A percentile compares a stretch with the other conserved stretches of the same genome.
These are phyloP conservation scores for Clausena lansium DNA, from an alignment of 345 rosid genomes.

Conservation along the genomic window DNA sequence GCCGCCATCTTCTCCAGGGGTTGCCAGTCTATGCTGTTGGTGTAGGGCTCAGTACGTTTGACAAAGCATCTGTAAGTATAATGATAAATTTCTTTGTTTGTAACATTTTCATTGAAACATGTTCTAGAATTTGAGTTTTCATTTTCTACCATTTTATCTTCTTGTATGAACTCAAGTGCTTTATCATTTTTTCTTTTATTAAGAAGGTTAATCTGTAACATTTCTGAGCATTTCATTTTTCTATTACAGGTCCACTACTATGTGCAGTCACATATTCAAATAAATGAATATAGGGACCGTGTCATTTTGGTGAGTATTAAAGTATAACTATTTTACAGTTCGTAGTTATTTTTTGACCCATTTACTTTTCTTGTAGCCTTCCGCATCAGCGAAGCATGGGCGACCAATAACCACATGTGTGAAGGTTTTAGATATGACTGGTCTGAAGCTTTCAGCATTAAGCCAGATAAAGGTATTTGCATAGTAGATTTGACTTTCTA, in stretches of 20 bases:
- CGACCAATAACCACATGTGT: slow-evolving; percentile 81
- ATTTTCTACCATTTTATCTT: slow-evolving; percentile 1
- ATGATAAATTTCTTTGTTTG: background rate
- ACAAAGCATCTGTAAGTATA: slow-evolving; percentile 89
- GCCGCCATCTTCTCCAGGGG: slow-evolving; percentile 51
- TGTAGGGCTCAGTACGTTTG: slow-evolving; percentile 79
- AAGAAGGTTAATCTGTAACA: background rate
- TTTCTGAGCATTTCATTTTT: slow-evolving; percentile 18
- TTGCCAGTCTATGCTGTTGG: slow-evolving; percentile 84
- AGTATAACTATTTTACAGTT: slow-evolving; percentile 2
- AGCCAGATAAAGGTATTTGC: slow-evolving; percentile 75
- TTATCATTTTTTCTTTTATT: background rate
- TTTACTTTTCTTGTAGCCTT: slow-evolving; percentile 53
- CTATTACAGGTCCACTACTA: slow-evolving; percentile 73
- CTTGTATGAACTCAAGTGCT: background rate
- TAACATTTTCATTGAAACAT: background rate
- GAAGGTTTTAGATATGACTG: slow-evolving; percentile 94
- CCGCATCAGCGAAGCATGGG: slow-evolving; percentile 67
- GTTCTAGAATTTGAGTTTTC: background rate
- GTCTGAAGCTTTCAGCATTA: slow-evolving; percentile 80
- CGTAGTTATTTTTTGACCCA: slow-evolving; percentile 15
- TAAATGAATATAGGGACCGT: slow-evolving; percentile 89
- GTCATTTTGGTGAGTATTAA: slow-evolving; percentile 69
- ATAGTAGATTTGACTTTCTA: background rate
- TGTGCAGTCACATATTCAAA: slow-evolving; percentile 93